Conservation (phyloP, 805 yeast species). For the Jamesozyma gamospora region DNA sequence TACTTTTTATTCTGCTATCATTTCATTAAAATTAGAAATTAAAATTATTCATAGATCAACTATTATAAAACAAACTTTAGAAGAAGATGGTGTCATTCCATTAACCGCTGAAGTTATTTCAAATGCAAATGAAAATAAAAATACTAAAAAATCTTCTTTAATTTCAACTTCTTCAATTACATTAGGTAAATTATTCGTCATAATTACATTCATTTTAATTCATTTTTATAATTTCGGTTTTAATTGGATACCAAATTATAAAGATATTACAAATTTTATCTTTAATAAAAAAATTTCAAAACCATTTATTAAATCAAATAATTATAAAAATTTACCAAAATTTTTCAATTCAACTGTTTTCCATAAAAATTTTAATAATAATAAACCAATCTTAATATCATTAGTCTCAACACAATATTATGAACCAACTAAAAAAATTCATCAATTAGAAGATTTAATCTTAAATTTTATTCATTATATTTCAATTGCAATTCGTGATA, state of each 20-base stretch:
- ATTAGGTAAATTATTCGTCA: constrained; percentile 49
- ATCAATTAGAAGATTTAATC: constrained; percentile 48
- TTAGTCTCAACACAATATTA: constrained; percentile 48
- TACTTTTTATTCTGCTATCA: constrained; percentile 74
- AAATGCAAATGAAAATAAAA: constrained; percentile 17
- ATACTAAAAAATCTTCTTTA: constrained; percentile 14
- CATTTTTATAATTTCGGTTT: constrained; percentile 63
- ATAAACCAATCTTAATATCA: constrained; percentile 44
- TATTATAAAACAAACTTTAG: constrained; percentile 65
- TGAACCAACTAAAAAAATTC: constrained; percentile 45
- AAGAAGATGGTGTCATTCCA: constrained; percentile 84
- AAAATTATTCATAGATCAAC: constrained; percentile 74
- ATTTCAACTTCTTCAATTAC: constrained; percentile 37
- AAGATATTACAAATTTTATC: constrained; percentile 1
- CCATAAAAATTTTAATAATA: constrained; percentile 10
- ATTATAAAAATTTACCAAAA: no score
- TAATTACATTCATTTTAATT: constrained; percentile 49
- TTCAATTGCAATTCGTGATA: constrained; percentile 68
- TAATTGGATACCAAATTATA: constrained; percentile 37
- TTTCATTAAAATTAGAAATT: constrained; percentile 83
- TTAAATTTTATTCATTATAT: constrained; percentile 38
- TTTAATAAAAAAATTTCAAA: constrained; percentile 29
- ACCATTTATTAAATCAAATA: neutral
- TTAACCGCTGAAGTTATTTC: constrained; percentile 63
- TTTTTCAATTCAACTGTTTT: neutral